These are phyloP conservation scores for Lagenidium sp. DNA, from an alignment of 352 stramenopile species.

Conservation along the genomic window DNA sequence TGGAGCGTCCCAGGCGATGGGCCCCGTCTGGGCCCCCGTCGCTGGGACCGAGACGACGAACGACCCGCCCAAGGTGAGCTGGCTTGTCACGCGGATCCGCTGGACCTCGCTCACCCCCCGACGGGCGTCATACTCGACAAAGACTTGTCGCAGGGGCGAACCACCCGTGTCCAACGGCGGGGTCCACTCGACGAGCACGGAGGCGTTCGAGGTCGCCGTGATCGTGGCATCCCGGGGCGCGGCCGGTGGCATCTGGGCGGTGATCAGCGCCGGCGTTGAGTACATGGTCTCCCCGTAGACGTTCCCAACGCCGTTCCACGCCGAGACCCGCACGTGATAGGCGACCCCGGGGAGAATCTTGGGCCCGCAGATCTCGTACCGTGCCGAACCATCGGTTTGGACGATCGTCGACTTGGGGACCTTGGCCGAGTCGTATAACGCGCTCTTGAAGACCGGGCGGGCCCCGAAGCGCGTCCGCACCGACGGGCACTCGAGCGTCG, in stretches of 20 bases:
- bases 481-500: conserved; percentile 23
- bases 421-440: conserved; percentile 44
- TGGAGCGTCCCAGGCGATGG: conserved; percentile 30
- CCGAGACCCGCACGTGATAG: conserved; percentile 88
- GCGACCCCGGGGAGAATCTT: conserved; percentile 18
- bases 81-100: conserved; percentile 28
- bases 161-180: conserved; percentile 44
- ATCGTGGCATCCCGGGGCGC: conserved; percentile 38
- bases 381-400: conserved; percentile 3
- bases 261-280: conserved; percentile 61
- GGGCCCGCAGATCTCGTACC: conserved; percentile 21
- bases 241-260: conserved; percentile 26
- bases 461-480: conserved; percentile 22
- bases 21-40: conserved; percentile 3
- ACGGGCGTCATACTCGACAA: conserved; percentile 54
- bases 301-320: conserved; percentile 89
- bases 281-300: conserved; percentile 74
- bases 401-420: conserved; percentile 31
- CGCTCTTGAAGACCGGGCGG: conserved; percentile 74
- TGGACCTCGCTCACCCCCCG: conserved; percentile 54
- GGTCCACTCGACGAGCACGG: conserved; percentile 40
- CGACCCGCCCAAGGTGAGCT: conserved; percentile 22
- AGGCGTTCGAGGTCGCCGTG: conserved; percentile 18
- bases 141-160: conserved; percentile 29
- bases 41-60: conserved; percentile 24